Percentiles rank a stretch among this genome's conserved stretches.
These are phyloP conservation scores for Puccinia horiana DNA, from an alignment of 1,284 basidiomycete species.

Conservation along the genomic window DNA sequence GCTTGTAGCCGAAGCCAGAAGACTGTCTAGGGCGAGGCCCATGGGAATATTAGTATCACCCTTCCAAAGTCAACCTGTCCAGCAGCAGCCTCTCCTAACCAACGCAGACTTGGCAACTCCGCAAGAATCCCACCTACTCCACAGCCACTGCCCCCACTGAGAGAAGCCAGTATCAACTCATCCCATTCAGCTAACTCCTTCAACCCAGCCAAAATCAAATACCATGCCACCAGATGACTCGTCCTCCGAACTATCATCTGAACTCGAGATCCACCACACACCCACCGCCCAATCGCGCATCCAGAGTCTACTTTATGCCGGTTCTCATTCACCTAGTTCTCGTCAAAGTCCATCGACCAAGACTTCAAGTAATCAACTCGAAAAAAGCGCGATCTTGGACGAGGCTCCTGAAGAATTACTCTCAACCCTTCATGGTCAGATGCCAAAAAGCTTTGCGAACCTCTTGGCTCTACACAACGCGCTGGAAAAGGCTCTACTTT, in stretches of 20 bases:
- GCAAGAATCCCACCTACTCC: not conserved
- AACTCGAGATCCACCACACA: conserved; percentile 13
- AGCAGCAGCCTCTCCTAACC: not conserved
- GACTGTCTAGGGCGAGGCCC: conserved; percentile 1
- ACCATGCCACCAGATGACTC: conserved; percentile 9
- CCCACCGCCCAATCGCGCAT: conserved; percentile 14
- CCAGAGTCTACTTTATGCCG: conserved; percentile 8
- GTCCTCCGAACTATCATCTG: conserved; percentile 12
- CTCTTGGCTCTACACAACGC: conserved; percentile 32
- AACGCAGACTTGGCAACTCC: not conserved
- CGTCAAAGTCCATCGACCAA: conserved; percentile 1
- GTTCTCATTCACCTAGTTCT: conserved; percentile 10
- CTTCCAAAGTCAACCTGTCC: not conserved
- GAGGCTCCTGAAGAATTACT: not conserved
- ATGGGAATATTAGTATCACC: not conserved
- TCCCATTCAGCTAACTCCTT: not conserved
- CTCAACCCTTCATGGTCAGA: conserved; percentile 8
- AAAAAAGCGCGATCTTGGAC: not conserved
- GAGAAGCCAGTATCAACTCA: not conserved
- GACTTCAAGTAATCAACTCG: not conserved
- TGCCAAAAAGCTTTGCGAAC: conserved; percentile 6
- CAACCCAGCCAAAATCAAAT: not conserved
- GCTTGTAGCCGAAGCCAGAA: conserved; percentile 10
- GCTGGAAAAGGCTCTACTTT: conserved; percentile 26
- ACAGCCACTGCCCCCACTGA: too few species aligned